These are phyloP conservation scores for Taiwanofungus camphoratus DNA, from an alignment of 1,284 basidiomycete species.

Conservation along the genomic window DNA sequence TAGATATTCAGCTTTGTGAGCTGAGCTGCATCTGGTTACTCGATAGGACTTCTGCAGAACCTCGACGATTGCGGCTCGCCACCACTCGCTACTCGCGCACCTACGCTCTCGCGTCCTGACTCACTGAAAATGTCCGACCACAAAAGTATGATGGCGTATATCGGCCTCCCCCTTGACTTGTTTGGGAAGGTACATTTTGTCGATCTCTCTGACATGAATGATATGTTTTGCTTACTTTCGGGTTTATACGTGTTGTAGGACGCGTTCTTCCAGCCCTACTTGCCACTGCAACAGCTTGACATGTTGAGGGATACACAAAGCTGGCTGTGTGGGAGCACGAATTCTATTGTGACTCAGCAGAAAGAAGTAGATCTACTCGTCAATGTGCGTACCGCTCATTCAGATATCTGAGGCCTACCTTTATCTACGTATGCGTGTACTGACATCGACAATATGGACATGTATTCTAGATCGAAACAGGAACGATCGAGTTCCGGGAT, in stretches of 20 bases:
- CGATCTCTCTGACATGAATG: background rate
- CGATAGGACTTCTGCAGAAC: slow-evolving; percentile 73
- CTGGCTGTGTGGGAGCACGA: slow-evolving; percentile 93
- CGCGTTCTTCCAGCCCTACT: slow-evolving; percentile 96
- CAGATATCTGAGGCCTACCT: background rate
- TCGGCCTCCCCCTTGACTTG: slow-evolving; percentile 85
- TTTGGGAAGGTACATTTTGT: slow-evolving; percentile 63
- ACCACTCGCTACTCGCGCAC: slow-evolving; percentile 66
- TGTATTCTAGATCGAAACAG: slow-evolving; percentile 83
- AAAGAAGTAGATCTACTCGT: slow-evolving; percentile 89
- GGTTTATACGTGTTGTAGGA: slow-evolving; percentile 40
- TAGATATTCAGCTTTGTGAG: too few species aligned
- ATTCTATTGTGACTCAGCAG: slow-evolving; percentile 93
- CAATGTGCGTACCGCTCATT: slow-evolving; percentile 53
- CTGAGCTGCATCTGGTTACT: slow-evolving; percentile 1
- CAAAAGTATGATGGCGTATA: slow-evolving; percentile 85
- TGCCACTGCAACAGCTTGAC: slow-evolving; percentile 94
- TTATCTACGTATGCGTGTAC: too few species aligned
- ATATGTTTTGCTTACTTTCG: slow-evolving; percentile 1
- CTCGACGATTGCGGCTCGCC: slow-evolving; percentile 93
- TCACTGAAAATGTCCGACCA: slow-evolving; percentile 87
- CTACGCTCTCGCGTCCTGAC: slow-evolving; percentile 65
- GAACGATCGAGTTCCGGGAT: slow-evolving; percentile 80
- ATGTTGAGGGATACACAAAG: slow-evolving; percentile 74
- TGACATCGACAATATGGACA: too few species aligned